phyloP scores from a whole-genome alignment of 192 early-diverging fungal species.

The Backusella luteola region DNA sequence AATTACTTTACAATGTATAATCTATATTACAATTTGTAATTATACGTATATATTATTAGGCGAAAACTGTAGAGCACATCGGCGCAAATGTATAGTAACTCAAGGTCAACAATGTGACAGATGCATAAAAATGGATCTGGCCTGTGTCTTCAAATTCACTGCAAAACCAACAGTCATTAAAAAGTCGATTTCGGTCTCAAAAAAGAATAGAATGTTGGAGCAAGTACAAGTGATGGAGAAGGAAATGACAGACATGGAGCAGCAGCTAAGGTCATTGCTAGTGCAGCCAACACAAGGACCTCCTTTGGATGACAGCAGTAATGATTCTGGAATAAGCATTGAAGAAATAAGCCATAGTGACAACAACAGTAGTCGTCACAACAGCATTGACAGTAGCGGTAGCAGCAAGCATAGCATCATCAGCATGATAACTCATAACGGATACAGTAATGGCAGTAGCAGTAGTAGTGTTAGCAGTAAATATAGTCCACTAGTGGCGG shows the following conservation, averaged over 20 bases:
- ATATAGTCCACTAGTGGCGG: neutral
- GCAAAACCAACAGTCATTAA: constrained; percentile 17
- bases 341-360: neutral
- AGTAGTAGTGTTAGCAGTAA: neutral
- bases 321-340: neutral
- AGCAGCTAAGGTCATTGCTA: constrained; percentile 11
- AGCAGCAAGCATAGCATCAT: neutral
- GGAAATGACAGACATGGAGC: constrained; percentile 1
- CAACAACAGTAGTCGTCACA: neutral
- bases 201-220: constrained; percentile 15
- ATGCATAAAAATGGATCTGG: constrained; percentile 16
- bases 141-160: constrained; percentile 18
- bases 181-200: constrained; percentile 3
- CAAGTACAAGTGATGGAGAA: constrained; percentile 11
- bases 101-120: constrained; percentile 18
- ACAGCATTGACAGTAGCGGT: neutral
- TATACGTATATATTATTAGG: constrained; percentile 3
- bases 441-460: neutral
- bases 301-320: neutral
- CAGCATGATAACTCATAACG: neutral
- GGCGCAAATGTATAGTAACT: constrained; percentile 17
- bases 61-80: constrained; percentile 25
- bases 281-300: neutral
- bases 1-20: neutral
- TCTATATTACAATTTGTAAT: neutral